Conservation (phyloP, 2,329 filamentous ascomycete genomes). For the Blumeriella jaapii region DNA sequence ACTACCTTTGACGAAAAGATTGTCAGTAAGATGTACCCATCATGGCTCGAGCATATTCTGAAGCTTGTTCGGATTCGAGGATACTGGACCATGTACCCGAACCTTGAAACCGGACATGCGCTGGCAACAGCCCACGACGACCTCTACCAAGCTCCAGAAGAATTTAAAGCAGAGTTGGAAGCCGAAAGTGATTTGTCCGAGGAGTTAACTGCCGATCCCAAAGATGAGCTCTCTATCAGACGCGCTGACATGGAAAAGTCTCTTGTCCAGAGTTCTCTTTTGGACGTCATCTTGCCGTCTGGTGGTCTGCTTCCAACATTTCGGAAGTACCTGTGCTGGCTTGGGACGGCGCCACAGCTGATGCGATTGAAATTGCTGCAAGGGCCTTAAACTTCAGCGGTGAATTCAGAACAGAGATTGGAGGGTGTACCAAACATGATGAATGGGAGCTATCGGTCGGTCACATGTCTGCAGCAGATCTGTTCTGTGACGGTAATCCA, state of each 20-base stretch:
- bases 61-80: conserved; percentile 66
- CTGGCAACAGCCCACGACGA: conserved; percentile 71
- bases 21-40: conserved; percentile 57
- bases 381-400: conserved; percentile 41
- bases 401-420: conserved; percentile 51
- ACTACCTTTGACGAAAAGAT: conserved; percentile 39
- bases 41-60: conserved; percentile 69
- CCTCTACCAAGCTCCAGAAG: conserved; percentile 61
- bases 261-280: conserved; percentile 37
- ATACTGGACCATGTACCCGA: conserved; percentile 73
- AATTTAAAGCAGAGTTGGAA: conserved; percentile 32
- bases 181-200: conserved; percentile 8
- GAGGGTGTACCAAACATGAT: conserved; percentile 41
- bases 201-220: conserved; percentile 23
- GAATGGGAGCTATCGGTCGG: conserved; percentile 11
- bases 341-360: conserved; percentile 47
- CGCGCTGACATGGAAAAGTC: conserved; percentile 24
- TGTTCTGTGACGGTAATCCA: conserved; percentile 23
- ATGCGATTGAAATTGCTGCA: conserved; percentile 31
- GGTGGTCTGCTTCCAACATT: conserved; percentile 34
- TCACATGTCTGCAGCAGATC: conserved; percentile 15
- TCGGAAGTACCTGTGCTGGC: conserved; percentile 46
- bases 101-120: conserved; percentile 33
- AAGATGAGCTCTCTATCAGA: conserved; percentile 19
- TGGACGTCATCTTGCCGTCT: conserved; percentile 38